Evolutionary conservation across 805 yeast genomes (phyloP).

Genomic region (Cyberlindnera xylosilytica): DNA sequence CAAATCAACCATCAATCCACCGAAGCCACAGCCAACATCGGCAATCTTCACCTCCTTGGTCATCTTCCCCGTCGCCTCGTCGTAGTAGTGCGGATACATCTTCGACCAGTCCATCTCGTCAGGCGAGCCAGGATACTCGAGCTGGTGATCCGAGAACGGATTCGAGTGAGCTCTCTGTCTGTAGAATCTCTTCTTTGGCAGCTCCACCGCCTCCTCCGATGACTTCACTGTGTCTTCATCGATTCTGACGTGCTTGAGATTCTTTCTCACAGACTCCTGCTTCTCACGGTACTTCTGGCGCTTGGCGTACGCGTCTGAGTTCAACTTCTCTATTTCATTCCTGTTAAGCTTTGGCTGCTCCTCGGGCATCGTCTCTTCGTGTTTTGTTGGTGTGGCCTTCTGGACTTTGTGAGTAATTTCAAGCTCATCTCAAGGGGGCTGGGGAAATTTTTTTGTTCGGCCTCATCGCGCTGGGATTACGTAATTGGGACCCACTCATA

Average conservation of each 20-base stretch:
- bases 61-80: slow-evolving; percentile 39
- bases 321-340: slow-evolving; percentile 22
- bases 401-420: too few relatives aligned
- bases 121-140: slow-evolving; percentile 85
- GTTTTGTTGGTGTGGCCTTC: neutral
- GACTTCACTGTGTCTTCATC: slow-evolving; percentile 31
- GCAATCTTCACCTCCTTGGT: slow-evolving; percentile 74
- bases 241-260: slow-evolving; percentile 44
- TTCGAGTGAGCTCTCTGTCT: slow-evolving; percentile 98
- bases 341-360: slow-evolving; percentile 11
- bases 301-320: slow-evolving; percentile 26
- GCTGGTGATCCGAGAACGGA: slow-evolving; percentile 91
- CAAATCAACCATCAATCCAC: slow-evolving; percentile 80
- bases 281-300: slow-evolving; percentile 40
- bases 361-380: too few relatives aligned
- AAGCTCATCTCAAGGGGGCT: too few relatives aligned
- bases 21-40: slow-evolving; percentile 97
- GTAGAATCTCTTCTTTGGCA: slow-evolving; percentile 84
- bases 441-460: too few relatives aligned
- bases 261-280: slow-evolving; percentile 48
- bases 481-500: too few relatives aligned
- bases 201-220: slow-evolving; percentile 33
- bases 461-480: too few relatives aligned
- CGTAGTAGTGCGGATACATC: slow-evolving; percentile 62
- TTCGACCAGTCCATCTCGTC: slow-evolving; percentile 82